Evolutionary conservation across 2,329 filamentous ascomycete species (phyloP), one percentile per base, ranked within the genome.

Genomic region (Fusarium dlaminii): DNA sequence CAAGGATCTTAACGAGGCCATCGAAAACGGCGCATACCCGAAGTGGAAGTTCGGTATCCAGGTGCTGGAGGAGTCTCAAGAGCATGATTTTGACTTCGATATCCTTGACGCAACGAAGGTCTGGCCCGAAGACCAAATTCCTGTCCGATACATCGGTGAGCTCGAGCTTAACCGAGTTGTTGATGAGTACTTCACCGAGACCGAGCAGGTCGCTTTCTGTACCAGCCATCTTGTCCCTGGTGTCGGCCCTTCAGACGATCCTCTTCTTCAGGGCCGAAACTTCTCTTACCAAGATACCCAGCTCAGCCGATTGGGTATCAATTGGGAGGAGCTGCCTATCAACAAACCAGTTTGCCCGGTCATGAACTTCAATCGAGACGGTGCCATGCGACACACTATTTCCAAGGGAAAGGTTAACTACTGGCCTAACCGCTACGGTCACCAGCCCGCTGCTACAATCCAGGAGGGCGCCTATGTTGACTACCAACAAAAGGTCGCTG

Each of bases 1-100:
- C 65, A 94, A 94, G 80, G 93, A 96, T 74, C 85, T 96, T 0
- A 88, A 87, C 77, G 90, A 93, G 68, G 93, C 93, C 11, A 96
- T 96, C 58, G 90, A 92, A 18, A 90, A 86, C 22, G 92, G 92
- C 12, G 86, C 87, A 0, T 95, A 87, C 76, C 93, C 93, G 14
- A 92, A 90, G 78, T 96, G 93, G 93, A 92, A 92, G 78, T 94
- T 96, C 67, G 93, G 92, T 48, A 91, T 97, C n/a, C 94, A 97
- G 78, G 86, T 91, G 8, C 88, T 96, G 29, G 89, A 92, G 0
- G 93, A 96, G 73, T 87, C 87, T 14, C 87, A 91, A 55, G 89
- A 94, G 79, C 86, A 96, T 70, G 89, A 93, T 22, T 97, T 96
- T 69, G 94, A 96, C 12, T 96, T 96, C 69, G 94, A 96, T 77